Percentiles rank a stretch among this genome's conserved stretches.
Evolutionary conservation across 2,329 filamentous ascomycete genomes (phyloP).

Genomic region (Neodidymelliopsis sp.): DNA sequence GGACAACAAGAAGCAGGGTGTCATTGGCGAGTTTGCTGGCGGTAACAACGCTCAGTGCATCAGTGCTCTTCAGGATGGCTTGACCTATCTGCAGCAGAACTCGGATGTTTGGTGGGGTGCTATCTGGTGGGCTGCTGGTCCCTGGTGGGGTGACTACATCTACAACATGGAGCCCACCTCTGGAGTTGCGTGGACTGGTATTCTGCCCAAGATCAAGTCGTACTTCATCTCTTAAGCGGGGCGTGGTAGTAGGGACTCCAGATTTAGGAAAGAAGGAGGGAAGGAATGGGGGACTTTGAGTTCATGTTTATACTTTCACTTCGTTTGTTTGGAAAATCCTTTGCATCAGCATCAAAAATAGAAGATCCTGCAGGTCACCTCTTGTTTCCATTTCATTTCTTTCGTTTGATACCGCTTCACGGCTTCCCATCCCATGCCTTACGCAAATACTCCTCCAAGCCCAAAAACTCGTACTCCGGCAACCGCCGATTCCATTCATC

Average conservation of each 20-base stretch:
- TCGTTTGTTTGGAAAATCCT: not conserved
- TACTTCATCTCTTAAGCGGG: slow-evolving; percentile 32
- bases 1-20: slow-evolving; percentile 59
- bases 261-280: not conserved
- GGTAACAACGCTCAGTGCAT: slow-evolving; percentile 61
- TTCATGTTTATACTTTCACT: slow-evolving; percentile 9
- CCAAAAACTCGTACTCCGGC: slow-evolving; percentile 55
- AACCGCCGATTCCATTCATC: slow-evolving; percentile 57
- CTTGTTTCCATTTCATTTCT: too few relatives aligned
- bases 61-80: slow-evolving; percentile 58
- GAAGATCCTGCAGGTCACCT: not conserved
- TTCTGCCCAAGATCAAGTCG: slow-evolving; percentile 48
- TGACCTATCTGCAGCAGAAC: slow-evolving; percentile 58
- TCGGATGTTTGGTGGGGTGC: slow-evolving; percentile 62
- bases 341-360: not conserved
- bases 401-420: too few relatives aligned
- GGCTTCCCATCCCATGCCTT: slow-evolving; percentile 52
- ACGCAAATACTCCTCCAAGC: slow-evolving; percentile 52
- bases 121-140: slow-evolving; percentile 64
- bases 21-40: slow-evolving; percentile 64
- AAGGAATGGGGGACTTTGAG: not conserved
- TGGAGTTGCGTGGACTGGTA: slow-evolving; percentile 52
- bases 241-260: not conserved
- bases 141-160: slow-evolving; percentile 60
- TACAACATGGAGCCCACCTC: slow-evolving; percentile 59